Evolutionary conservation across 2,329 filamentous ascomycete genomes (phyloP).

Genomic region (Trichophyton rubrum): DNA sequence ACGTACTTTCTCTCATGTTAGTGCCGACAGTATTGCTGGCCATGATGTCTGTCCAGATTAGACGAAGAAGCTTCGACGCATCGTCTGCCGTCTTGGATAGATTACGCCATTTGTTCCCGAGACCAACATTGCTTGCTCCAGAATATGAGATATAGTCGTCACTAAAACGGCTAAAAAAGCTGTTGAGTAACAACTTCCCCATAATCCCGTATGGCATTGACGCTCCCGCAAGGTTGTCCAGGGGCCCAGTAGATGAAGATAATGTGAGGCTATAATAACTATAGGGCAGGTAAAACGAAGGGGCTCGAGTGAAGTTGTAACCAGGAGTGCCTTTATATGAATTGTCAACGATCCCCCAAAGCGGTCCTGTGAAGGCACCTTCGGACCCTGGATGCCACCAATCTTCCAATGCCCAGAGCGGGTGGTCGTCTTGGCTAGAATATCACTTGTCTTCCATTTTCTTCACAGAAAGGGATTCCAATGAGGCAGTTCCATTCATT

Average conservation of each 20-base stretch:
- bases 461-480: conserved; percentile 25
- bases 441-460: conserved; percentile 29
- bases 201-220: background rate
- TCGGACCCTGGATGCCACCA: conserved; percentile 15
- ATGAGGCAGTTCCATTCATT: conserved; percentile 29
- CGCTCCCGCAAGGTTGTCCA: conserved; percentile 23
- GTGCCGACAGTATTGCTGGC: conserved; percentile 35
- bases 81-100: conserved; percentile 18
- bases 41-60: conserved; percentile 36
- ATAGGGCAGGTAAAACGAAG: conserved; percentile 23
- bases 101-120: conserved; percentile 32
- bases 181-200: conserved; percentile 1
- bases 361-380: conserved; percentile 16
- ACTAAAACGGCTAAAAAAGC: conserved; percentile 20
- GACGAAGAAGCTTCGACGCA: conserved; percentile 29
- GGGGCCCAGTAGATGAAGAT: background rate
- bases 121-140: conserved; percentile 27
- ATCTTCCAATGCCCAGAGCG: conserved; percentile 30
- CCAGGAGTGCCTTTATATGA: conserved; percentile 23
- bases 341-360: conserved; percentile 32
- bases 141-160: conserved; percentile 21
- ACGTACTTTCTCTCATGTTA: conserved; percentile 5
- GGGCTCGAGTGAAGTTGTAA: conserved; percentile 14
- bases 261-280: conserved; percentile 7
- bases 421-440: conserved; percentile 17